These are phyloP conservation scores for Tetraselmis chui DNA, from an alignment of 139 green algal species.

Conservation along the genomic window DNA sequence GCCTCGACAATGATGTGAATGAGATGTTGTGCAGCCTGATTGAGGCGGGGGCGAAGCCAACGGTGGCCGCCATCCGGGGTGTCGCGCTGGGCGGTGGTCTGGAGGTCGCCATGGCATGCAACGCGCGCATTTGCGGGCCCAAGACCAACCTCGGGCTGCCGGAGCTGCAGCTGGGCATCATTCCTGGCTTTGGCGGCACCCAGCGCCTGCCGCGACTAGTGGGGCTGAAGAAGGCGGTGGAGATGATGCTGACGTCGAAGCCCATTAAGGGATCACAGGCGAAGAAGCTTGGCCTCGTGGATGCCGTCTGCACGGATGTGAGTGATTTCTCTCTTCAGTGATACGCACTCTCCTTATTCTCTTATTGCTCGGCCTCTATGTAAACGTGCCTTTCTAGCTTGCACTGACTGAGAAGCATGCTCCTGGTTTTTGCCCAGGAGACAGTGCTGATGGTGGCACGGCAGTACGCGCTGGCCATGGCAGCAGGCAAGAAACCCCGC, in stretches of 20 bases:
- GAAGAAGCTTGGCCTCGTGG: slow-evolving; percentile 80
- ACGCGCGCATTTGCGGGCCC: slow-evolving; percentile 51
- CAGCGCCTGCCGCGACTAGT: slow-evolving; percentile 93
- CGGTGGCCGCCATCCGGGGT: slow-evolving; percentile 76
- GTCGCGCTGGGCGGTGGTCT: slow-evolving; percentile 87
- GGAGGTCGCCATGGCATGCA: slow-evolving; percentile 90
- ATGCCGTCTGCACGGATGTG: slow-evolving; percentile 46
- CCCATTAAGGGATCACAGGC: slow-evolving; percentile 46
- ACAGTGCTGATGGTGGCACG: slow-evolving; percentile 11
- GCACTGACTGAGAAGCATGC: no score
- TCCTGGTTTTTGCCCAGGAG: neutral
- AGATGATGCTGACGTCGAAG: slow-evolving; percentile 93
- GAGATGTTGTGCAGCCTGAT: slow-evolving; percentile 58
- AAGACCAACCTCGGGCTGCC: slow-evolving; percentile 83
- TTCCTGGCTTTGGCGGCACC: slow-evolving; percentile 96
- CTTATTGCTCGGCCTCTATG: no score
- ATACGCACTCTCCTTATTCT: no score
- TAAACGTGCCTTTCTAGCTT: no score
- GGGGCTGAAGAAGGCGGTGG: slow-evolving; percentile 77
- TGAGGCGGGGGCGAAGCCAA: slow-evolving; percentile 81
- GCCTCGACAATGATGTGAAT: slow-evolving; percentile 63
- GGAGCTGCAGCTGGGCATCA: slow-evolving; percentile 93
- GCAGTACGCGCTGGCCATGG: slow-evolving; percentile 75
- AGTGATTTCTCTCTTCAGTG: no score
- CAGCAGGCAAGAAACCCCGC: slow-evolving; percentile 39